A percentile compares a stretch with the other conserved stretches of the same genome.
Conservation (phyloP, 352 stramenopile species). For the Pythium folliculosum region DNA sequence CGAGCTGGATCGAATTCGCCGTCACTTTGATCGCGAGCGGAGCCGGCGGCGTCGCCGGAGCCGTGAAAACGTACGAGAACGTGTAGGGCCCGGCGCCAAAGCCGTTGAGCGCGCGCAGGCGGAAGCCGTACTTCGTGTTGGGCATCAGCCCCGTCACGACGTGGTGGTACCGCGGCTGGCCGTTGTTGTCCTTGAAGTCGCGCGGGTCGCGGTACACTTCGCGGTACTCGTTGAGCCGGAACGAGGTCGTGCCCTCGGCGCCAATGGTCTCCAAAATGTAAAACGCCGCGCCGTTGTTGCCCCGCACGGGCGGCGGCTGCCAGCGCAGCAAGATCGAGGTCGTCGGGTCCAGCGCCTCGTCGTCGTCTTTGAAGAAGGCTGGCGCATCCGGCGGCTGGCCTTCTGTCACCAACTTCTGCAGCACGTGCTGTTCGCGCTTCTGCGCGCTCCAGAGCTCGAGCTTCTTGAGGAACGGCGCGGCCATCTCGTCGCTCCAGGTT, state of each 20-base stretch:
- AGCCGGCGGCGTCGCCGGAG: slow-evolving; percentile 58
- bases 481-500: slow-evolving; percentile 62
- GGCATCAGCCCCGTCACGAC: slow-evolving; percentile 62
- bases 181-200: slow-evolving; percentile 80
- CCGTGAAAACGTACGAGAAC: slow-evolving; percentile 87
- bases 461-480: slow-evolving; percentile 58
- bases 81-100: slow-evolving; percentile 88
- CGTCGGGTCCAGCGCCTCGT: slow-evolving; percentile 64
- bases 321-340: slow-evolving; percentile 70
- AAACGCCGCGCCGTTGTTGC: slow-evolving; percentile 76
- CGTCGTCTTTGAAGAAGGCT: slow-evolving; percentile 51
- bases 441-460: slow-evolving; percentile 74
- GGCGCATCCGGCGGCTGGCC: slow-evolving; percentile 62
- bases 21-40: slow-evolving; percentile 68
- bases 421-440: slow-evolving; percentile 65
- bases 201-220: slow-evolving; percentile 90
- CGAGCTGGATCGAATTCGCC: slow-evolving; percentile 71
- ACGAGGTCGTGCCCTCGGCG: slow-evolving; percentile 65
- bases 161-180: slow-evolving; percentile 77
- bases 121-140: slow-evolving; percentile 91
- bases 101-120: slow-evolving; percentile 88
- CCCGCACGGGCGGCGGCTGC: slow-evolving; percentile 56
- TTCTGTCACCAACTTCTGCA: slow-evolving; percentile 68
- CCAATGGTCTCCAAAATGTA: slow-evolving; percentile 83
- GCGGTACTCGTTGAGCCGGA: slow-evolving; percentile 67